Evolutionary conservation across 2,329 filamentous ascomycete genomes (phyloP).

Genomic region (Penicillium sp.): DNA sequence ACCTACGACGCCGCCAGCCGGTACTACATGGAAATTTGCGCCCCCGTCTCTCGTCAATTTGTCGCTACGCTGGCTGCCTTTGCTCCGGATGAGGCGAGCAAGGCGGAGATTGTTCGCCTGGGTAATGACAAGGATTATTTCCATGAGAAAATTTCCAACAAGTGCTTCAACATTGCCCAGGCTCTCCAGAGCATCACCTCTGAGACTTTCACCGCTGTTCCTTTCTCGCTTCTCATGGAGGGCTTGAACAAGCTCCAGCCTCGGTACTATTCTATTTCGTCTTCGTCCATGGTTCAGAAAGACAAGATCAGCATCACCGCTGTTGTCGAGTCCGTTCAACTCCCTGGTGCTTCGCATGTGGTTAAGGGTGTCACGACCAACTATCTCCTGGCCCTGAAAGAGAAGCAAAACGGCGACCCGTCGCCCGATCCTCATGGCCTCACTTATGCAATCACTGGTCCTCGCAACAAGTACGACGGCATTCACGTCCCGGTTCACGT

Average conservation of each 20-base stretch:
- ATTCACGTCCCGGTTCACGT: constrained; percentile 93
- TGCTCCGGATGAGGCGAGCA: constrained; percentile 74
- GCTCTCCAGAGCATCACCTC: constrained; percentile 69
- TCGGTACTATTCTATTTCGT: constrained; percentile 98
- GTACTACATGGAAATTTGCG: constrained; percentile 95
- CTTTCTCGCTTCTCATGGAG: constrained; percentile 93
- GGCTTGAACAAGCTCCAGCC: constrained; percentile 91
- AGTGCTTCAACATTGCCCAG: constrained; percentile 85
- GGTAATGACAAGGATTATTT: constrained; percentile 95
- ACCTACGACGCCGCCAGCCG: constrained; percentile 90
- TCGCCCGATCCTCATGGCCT: constrained; percentile 74
- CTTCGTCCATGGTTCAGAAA: constrained; percentile 87
- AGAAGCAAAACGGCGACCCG: constrained; percentile 89
- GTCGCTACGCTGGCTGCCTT: constrained; percentile 81
- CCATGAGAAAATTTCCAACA: constrained; percentile 71
- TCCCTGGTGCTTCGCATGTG: constrained; percentile 68
- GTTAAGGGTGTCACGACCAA: constrained; percentile 96
- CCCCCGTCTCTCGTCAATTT: constrained; percentile 93
- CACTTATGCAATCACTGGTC: constrained; percentile 79
- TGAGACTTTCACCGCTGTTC: constrained; percentile 73
- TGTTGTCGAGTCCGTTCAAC: constrained; percentile 76
- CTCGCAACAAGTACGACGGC: constrained; percentile 94
- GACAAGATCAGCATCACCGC: constrained; percentile 93
- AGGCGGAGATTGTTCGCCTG: constrained; percentile 81
- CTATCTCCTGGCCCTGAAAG: constrained; percentile 88